Conservation (phyloP, 2,329 filamentous ascomycete genomes). For the Exophiala sp. region DNA sequence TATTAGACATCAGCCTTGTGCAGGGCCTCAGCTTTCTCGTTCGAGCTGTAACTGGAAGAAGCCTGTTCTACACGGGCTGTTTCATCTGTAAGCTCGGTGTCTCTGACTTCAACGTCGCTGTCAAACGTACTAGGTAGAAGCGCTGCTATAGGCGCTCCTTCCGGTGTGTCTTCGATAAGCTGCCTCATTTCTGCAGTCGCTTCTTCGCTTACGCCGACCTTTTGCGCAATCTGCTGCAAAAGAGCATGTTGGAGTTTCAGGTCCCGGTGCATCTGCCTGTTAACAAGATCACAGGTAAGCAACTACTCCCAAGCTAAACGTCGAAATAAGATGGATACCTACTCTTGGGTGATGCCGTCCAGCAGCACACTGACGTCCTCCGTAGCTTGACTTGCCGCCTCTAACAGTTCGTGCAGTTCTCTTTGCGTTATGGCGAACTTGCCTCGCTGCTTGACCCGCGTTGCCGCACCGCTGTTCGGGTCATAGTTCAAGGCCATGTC, state of each 20-base stretch:
- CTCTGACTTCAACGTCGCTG: no score
- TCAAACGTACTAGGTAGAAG: background rate
- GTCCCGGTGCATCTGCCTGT: conserved; percentile 9
- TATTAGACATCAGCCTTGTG: no score
- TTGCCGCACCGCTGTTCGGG: background rate
- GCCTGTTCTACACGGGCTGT: no score
- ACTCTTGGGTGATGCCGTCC: conserved; percentile 11
- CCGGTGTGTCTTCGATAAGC: conserved; percentile 6
- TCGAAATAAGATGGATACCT: background rate
- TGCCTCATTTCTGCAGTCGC: conserved; percentile 5
- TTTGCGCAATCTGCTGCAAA: conserved; percentile 6
- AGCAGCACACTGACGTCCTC: conserved; percentile 7
- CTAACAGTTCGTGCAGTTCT: conserved; percentile 7
- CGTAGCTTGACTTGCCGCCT: conserved; percentile 1
- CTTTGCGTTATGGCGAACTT: conserved; percentile 7
- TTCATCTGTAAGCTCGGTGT: no score
- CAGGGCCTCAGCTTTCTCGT: no score
- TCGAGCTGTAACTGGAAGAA: no score
- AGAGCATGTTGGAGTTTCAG: conserved; percentile 10
- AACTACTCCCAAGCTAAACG: background rate
- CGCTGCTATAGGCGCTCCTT: conserved; percentile 4
- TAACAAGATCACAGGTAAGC: background rate
- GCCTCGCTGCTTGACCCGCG: conserved; percentile 2
- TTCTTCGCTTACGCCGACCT: conserved; percentile 3
- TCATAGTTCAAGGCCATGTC: conserved; percentile 6